Conservation (phyloP, 2,329 filamentous ascomycete species). For the Volutella citrinella region DNA sequence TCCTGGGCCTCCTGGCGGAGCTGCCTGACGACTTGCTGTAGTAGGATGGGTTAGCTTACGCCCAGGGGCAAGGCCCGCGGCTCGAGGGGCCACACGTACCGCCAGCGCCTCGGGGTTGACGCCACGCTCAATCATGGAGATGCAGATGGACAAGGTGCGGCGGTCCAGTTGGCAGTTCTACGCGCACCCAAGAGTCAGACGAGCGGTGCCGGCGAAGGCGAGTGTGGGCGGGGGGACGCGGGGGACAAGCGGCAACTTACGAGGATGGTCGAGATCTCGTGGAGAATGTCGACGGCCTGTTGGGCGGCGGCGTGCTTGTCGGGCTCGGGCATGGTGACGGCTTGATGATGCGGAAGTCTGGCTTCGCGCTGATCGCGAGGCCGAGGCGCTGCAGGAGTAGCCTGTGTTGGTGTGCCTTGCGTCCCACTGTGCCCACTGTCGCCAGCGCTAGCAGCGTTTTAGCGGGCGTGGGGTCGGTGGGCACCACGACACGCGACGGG, state of each 20-base stretch:
- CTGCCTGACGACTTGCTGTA: slow-evolving; percentile 58
- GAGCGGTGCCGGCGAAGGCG: slow-evolving; percentile 1
- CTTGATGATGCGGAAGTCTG: no score
- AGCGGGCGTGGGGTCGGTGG: no score
- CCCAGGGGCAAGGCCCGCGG: no score
- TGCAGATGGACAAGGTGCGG: slow-evolving; percentile 87
- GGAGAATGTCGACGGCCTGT: slow-evolving; percentile 78
- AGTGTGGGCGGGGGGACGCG: not conserved
- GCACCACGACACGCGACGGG: no score
- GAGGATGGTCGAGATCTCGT: slow-evolving; percentile 84
- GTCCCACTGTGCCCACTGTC: no score
- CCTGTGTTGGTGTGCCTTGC: no score
- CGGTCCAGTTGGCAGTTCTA: slow-evolving; percentile 94
- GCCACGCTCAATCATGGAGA: slow-evolving; percentile 95
- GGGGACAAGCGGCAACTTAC: slow-evolving; percentile 62
- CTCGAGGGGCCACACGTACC: no score
- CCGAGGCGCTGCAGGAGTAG: no score
- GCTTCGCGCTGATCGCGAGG: no score
- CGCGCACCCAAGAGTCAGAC: slow-evolving; percentile 9
- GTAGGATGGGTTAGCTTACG: not conserved
- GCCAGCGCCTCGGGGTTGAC: slow-evolving; percentile 94
- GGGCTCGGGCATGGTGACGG: slow-evolving; percentile 46
- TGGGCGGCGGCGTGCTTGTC: slow-evolving; percentile 75
- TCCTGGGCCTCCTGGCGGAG: slow-evolving; percentile 55
- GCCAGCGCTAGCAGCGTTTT: no score